Evolutionary conservation across 192 early-diverging fungal species (phyloP), one percentile per base, ranked within the genome.

Genomic region (Backusella australiensis): DNA sequence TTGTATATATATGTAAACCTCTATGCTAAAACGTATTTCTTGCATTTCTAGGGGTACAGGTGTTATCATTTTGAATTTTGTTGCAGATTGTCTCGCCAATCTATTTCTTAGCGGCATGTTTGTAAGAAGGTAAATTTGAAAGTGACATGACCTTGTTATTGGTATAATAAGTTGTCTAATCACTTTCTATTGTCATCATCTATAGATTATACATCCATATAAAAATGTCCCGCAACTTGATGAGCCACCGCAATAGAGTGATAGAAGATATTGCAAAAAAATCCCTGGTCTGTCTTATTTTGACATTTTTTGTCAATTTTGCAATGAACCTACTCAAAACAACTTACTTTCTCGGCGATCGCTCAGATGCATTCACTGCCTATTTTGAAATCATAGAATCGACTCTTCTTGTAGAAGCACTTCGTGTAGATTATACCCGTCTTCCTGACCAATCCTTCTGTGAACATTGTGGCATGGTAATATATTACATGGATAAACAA

Each of bases 381-480:
- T 82, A 72, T 63, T 82, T 82, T 70, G 75, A 82, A 72, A 63
- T 82, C 23, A 46, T 79, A 32, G 81, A 82, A 67, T 82, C 81
- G 8, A 82, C 81, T 17, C 49, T 82, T 12, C 49, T 82, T 34
- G 81, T 82, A 11, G 81, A 82, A 65, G 81, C 81, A 7, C 52
- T 82, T 34, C 69, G 81, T 19, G 75, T 75, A 15, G 81, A 82
- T 19, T 68, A 66, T 34, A 53, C 66, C 26, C 34, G 67, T 5
- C 67, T 73, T 34, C 66, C 65, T 6, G 21, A 53, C 14, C 72
- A 74, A 42, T 63, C 77, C 17, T 74, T 74, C 35, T 78, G 77
- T 46, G 66, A 81, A 34, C 66, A 81, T 35, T 77, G 71, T 26
- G 72, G 76, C 15, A 74, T 74, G 71, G 72, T 76, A 70, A 69